These are phyloP conservation scores for Kalmanozyma brasiliensis DNA, from an alignment of 1,284 basidiomycete genomes.

Conservation along the genomic window DNA sequence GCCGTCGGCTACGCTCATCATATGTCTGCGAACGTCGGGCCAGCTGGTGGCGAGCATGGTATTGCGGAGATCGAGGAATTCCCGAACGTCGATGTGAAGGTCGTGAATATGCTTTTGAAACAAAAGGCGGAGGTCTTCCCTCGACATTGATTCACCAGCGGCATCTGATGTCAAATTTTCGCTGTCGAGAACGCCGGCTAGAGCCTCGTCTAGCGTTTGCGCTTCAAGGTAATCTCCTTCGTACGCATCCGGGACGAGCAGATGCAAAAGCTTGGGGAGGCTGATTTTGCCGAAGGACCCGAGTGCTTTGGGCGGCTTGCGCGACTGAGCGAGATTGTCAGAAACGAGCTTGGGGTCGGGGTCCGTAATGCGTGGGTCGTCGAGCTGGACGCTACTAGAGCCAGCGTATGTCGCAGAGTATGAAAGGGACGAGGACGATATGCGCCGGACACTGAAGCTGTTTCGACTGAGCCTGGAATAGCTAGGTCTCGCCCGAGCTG, in stretches of 20 bases:
- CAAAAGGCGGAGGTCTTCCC: not conserved
- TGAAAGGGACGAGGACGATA: not conserved
- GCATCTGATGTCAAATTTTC: not conserved
- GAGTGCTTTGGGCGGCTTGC: not conserved
- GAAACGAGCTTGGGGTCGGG: not conserved
- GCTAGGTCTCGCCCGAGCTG: not conserved
- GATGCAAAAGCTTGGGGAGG: too few relatives aligned
- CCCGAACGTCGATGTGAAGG: not conserved
- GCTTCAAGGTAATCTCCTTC: slow-evolving; percentile 11
- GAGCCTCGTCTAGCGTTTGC: slow-evolving; percentile 6
- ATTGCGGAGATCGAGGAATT: slow-evolving; percentile 28
- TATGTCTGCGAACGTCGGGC: slow-evolving; percentile 23
- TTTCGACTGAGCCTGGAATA: too few relatives aligned
- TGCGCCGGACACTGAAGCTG: too few relatives aligned
- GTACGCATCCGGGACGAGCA: slow-evolving; percentile 7
- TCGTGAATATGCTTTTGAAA: slow-evolving; percentile 5
- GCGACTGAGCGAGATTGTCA: not conserved
- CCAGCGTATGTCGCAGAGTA: not conserved
- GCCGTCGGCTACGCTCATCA: slow-evolving; percentile 21
- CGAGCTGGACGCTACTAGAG: not conserved
- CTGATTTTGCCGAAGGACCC: slow-evolving; percentile 2
- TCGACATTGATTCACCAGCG: not conserved
- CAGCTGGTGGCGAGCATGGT: slow-evolving; percentile 31
- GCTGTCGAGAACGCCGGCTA: slow-evolving; percentile 6
- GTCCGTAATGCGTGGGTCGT: too few relatives aligned